A percentile compares a stretch with the other conserved stretches of the same genome.
These are phyloP conservation scores for Herpetospermum pedunculosum DNA, from an alignment of 306 rosid species.

Conservation along the genomic window DNA sequence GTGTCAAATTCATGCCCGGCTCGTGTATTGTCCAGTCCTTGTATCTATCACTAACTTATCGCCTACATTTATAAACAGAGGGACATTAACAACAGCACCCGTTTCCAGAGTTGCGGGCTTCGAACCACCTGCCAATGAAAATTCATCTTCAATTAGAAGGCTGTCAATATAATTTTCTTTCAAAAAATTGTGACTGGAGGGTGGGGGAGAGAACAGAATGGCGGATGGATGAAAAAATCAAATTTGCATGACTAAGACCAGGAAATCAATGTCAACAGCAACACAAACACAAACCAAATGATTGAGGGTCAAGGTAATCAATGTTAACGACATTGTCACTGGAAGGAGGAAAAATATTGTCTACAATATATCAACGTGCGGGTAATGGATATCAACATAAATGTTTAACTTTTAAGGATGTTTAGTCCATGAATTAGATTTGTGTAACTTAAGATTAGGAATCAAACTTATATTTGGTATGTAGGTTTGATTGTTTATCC, in stretches of 20 bases:
- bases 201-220: not conserved
- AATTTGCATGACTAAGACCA: not conserved
- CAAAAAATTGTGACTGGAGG: not conserved
- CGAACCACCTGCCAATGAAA: constrained; percentile 61
- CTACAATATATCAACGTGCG: not conserved
- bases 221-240: not conserved
- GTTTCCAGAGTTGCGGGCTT: constrained; percentile 95
- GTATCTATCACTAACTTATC: constrained; percentile 75
- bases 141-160: not conserved
- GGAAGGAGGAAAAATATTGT: not conserved
- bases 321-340: not conserved
- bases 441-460: not conserved
- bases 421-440: not conserved
- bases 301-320: not conserved
- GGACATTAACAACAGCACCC: constrained; percentile 72
- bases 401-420: not conserved
- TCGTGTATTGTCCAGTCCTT: constrained; percentile 84
- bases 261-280: not conserved
- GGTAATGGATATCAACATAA: not conserved
- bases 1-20: constrained; percentile 48
- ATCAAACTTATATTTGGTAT: not conserved
- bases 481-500: not conserved
- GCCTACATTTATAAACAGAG: constrained; percentile 63
- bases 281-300: not conserved
- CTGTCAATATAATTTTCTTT: not conserved